Evolutionary conservation across 1,139 yeast genomes (phyloP).

Genomic region (Taphrina deformans): DNA sequence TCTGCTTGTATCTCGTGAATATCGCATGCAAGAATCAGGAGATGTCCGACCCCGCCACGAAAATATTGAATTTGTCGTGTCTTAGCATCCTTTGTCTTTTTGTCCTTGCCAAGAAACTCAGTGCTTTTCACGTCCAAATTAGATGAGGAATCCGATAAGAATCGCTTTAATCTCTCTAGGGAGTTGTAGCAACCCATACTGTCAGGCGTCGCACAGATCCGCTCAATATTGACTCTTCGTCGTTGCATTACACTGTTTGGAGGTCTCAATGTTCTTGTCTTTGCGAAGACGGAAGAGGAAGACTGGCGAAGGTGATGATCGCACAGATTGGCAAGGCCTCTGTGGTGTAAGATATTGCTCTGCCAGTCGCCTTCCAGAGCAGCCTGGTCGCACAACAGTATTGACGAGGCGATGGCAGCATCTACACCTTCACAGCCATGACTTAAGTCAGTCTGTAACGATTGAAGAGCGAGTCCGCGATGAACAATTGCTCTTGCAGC

Average conservation of each 20-base stretch:
- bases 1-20: not conserved
- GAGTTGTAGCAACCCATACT: slow-evolving; percentile 5
- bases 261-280: not conserved
- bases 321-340: slow-evolving; percentile 19
- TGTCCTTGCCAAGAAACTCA: slow-evolving; percentile 12
- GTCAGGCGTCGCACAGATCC: slow-evolving; percentile 1
- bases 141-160: not conserved
- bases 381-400: slow-evolving; percentile 24
- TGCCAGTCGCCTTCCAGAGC: slow-evolving; percentile 32
- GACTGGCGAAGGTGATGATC: not conserved
- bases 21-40: slow-evolving; percentile 19
- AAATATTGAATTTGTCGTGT: not conserved
- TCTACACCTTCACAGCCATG: not conserved
- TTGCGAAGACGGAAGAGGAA: not conserved
- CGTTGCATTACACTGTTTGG: not conserved
- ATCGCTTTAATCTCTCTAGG: not conserved
- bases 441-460: slow-evolving; percentile 13
- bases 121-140: not conserved
- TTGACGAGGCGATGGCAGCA: slow-evolving; percentile 26
- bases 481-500: slow-evolving; percentile 3
- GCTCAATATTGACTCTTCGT: not conserved
- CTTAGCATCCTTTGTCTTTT: not conserved
- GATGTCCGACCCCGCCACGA: slow-evolving; percentile 24
- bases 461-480: slow-evolving; percentile 24
- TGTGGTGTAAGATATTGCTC: slow-evolving; percentile 18